These are phyloP conservation scores for Neckera pumila DNA, from an alignment of 225 moss, liverwort and hornwort species.

Conservation along the genomic window DNA sequence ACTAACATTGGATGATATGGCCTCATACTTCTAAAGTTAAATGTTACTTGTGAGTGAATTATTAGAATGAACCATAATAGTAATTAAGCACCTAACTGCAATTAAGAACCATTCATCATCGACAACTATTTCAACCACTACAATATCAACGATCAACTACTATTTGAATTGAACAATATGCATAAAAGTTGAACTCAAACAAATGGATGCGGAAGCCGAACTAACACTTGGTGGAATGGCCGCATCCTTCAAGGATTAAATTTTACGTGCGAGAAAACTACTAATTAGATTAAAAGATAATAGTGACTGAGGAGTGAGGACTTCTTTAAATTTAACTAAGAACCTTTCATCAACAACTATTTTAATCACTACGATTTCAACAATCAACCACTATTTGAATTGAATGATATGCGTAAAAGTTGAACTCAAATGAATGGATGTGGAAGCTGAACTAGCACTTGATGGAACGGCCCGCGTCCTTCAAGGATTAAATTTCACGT, in stretches of 20 bases:
- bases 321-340: too few species aligned
- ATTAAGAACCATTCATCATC: background rate
- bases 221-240: too few species aligned
- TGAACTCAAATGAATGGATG: background rate
- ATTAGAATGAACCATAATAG: background rate
- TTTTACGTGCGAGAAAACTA: background rate
- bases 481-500: background rate
- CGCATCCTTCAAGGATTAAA: background rate
- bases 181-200: background rate
- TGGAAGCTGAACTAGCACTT: too few species aligned
- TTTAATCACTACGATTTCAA: background rate
- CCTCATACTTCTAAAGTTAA: background rate
- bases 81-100: background rate
- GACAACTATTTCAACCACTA: background rate
- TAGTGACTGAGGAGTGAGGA: background rate
- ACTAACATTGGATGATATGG: background rate
- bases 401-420: background rate
- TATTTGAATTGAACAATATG: background rate
- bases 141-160: background rate
- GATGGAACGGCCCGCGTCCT: too few species aligned
- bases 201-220: background rate
- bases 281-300: background rate
- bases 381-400: background rate
- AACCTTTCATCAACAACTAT: too few species aligned
- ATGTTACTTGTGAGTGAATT: fast-evolving